A percentile compares a stretch with the other conserved stretches of the same genome.
These are phyloP conservation scores for Manihot esculenta DNA, from an alignment of 441 rosid genomes.

Conservation along the genomic window DNA sequence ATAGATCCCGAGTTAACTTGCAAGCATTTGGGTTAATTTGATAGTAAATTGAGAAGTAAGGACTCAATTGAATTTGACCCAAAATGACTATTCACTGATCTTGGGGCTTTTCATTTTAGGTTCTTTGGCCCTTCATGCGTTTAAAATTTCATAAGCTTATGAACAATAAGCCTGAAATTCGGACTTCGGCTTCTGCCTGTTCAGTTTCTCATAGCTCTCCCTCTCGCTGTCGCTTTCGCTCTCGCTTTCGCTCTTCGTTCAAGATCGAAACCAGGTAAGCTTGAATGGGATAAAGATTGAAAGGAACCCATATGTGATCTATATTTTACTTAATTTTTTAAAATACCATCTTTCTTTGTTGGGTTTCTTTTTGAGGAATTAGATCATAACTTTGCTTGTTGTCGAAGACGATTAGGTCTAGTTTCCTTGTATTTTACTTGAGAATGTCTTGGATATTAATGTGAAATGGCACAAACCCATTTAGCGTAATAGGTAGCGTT, in stretches of 20 bases:
- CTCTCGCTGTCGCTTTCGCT: background rate
- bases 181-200: background rate
- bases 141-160: no score
- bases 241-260: background rate
- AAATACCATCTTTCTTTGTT: background rate
- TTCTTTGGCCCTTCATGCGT: no score
- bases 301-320: background rate
- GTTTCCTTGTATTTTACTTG: background rate
- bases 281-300: no score
- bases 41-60: no score
- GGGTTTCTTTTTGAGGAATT: background rate
- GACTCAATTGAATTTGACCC: no score
- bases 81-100: no score
- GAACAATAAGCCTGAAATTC: no score
- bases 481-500: background rate
- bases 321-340: background rate
- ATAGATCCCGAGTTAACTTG: no score
- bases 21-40: no score
- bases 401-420: background rate
- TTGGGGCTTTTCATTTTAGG: no score
- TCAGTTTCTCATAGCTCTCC: background rate
- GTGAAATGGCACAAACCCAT: background rate
- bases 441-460: background rate
- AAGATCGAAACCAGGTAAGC: background rate
- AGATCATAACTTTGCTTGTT: background rate